Evolutionary conservation across 2,329 filamentous ascomycete genomes (phyloP), one percentile per base, ranked within the genome.

Genomic region (Cryphonectria naterciae): DNA sequence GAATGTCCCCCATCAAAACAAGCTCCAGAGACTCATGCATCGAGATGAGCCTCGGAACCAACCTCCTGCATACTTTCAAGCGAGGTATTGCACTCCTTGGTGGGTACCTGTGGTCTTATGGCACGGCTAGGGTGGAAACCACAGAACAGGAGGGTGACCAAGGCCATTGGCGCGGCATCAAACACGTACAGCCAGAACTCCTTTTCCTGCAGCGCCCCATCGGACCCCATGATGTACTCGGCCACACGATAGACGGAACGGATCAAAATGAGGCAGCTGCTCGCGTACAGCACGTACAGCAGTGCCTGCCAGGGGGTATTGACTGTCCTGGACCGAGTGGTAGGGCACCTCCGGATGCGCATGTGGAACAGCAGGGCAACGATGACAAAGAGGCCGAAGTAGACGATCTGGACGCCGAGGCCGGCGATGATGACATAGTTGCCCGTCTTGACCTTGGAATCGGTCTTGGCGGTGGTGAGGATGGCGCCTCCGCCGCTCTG

Each of bases 381-480:
- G 1, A 82, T 65, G 28, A 86, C 76, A 72, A 88, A 88, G 56
- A 86, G 79, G 13, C 78, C 78, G 70, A 88, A 88, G 67, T 85
- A 83, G 8, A 83, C 43, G 4, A 88, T 80, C 73, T 88, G 86
- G 7, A 87, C 74, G 15, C 83, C 76, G 2, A 88, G 76, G 2
- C 86, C 86, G 3, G 43, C 72, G 17, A 76, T 68, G 64, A 78
- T 77, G 17, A 75, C 72, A 0, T 65, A 75, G 17, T 72, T 74
- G 4, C 73, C 75, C 4, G 70, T 65, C 7, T 70, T 68, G 0
- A 75, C 72, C 19, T 72, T 65, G 7, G 72, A 41, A 2, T 22
- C 19, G 10, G 17, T 63, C 65, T 67, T 60, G 15, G 52, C 68
- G 4, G 2, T 19, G 10, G 63, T 13, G 13, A 70, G 56, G 2